These are phyloP conservation scores for Camillea tinctor DNA, from an alignment of 2,329 filamentous ascomycete species.

Conservation along the genomic window DNA sequence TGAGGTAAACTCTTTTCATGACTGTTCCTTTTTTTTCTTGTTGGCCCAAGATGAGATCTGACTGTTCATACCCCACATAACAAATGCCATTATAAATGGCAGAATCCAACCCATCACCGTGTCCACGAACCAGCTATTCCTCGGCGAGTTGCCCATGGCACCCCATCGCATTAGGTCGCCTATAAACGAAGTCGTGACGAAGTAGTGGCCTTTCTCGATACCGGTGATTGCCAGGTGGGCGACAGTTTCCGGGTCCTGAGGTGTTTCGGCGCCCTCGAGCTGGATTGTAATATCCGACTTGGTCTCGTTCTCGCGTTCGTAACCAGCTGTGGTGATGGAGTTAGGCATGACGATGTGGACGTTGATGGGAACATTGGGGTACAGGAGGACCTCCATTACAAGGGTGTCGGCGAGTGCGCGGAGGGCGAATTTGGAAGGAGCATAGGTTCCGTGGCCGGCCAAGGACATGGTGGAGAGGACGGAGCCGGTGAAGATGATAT, in stretches of 20 bases:
- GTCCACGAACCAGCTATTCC: constrained; percentile 33
- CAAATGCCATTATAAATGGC: constrained; percentile 36
- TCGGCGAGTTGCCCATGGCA: constrained; percentile 31
- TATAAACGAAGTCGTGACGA: constrained; percentile 61
- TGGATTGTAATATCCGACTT: constrained; percentile 39
- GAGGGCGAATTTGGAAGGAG: constrained; percentile 65
- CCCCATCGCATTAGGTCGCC: constrained; percentile 56
- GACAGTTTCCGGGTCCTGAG: constrained; percentile 54
- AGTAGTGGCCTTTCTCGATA: constrained; percentile 62
- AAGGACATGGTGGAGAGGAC: constrained; percentile 60
- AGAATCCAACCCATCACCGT: constrained; percentile 36
- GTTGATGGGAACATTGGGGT: constrained; percentile 54
- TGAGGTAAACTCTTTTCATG: too few species aligned
- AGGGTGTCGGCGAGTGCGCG: constrained; percentile 63
- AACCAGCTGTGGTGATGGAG: constrained; percentile 60
- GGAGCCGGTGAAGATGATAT: constrained; percentile 68
- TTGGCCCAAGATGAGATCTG: too few species aligned
- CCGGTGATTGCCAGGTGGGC: constrained; percentile 56
- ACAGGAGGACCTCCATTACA: constrained; percentile 53
- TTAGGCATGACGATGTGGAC: constrained; percentile 67
- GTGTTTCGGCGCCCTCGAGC: constrained; percentile 36
- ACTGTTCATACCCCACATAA: constrained; percentile 39
- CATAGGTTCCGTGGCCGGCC: constrained; percentile 64
- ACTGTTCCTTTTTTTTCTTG: too few species aligned
- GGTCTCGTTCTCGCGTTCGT: constrained; percentile 37